Evolutionary conservation across 352 stramenopile genomes (phyloP).

Genomic region (Globisporangium spinosum): DNA sequence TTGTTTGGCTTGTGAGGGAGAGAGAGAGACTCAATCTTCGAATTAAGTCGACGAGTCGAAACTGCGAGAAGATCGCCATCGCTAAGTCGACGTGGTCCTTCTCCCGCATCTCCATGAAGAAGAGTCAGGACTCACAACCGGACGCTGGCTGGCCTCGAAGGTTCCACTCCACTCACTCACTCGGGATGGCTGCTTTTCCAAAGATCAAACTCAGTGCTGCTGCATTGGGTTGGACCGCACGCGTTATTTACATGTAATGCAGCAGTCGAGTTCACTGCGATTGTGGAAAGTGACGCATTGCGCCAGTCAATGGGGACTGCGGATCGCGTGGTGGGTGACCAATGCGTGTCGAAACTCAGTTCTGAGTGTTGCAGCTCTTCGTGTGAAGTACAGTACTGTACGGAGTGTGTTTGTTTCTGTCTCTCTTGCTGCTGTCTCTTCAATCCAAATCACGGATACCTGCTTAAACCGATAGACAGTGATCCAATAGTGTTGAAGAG

Average conservation of each 20-base stretch:
- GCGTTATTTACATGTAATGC: too few relatives aligned
- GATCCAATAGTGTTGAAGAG: too few relatives aligned
- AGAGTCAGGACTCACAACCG: neutral
- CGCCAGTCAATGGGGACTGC: neutral
- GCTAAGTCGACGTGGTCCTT: neutral
- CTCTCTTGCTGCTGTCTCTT: neutral
- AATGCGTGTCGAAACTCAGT: neutral
- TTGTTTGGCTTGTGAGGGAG: too few relatives aligned
- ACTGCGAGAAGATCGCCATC: neutral
- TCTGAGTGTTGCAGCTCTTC: too few relatives aligned
- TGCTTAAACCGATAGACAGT: neutral
- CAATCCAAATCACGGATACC: neutral
- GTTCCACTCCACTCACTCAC: neutral
- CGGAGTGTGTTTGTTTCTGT: neutral
- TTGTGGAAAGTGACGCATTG: neutral
- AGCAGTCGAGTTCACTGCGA: neutral
- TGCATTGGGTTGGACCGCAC: neutral
- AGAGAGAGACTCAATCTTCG: neutral
- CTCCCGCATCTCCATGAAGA: neutral
- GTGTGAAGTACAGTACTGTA: neutral
- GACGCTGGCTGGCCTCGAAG: neutral
- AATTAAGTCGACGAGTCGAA: neutral
- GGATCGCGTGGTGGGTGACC: neutral
- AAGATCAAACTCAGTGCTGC: neutral
- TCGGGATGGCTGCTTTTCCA: neutral